These are phyloP conservation scores for Reutealis trisperma DNA, from an alignment of 345 rosid species.

Conservation along the genomic window DNA sequence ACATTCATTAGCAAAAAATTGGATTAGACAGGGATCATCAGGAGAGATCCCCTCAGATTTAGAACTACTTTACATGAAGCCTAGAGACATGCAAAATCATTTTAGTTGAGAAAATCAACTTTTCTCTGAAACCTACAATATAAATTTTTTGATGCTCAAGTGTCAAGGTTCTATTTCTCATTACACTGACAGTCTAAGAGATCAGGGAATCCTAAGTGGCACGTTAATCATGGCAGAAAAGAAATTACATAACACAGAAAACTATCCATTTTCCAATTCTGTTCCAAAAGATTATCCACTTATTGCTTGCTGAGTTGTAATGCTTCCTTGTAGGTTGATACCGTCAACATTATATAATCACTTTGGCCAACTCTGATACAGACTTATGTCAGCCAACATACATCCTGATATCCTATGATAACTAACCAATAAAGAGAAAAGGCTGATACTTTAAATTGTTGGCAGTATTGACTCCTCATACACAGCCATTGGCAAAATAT, in stretches of 20 bases:
- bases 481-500: not conserved
- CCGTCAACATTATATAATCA: not conserved
- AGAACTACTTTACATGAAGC: no score
- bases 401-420: not conserved
- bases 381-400: not conserved
- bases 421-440: constrained; percentile 4
- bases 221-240: not conserved
- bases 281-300: not conserved
- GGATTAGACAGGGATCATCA: not conserved
- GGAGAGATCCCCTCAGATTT: no score
- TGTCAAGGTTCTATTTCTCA: no score
- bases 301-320: not conserved
- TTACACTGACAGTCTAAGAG: no score
- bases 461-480: not conserved
- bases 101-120: no score
- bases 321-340: not conserved
- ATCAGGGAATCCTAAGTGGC: not conserved
- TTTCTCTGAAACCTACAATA: no score
- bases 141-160: no score
- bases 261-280: not conserved
- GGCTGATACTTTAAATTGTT: not conserved
- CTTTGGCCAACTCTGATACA: not conserved
- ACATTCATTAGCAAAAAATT: constrained; percentile 1
- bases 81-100: no score
- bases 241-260: not conserved